These are phyloP conservation scores for Macroventuria anomochaeta DNA, from an alignment of 2,329 filamentous ascomycete genomes.

Conservation along the genomic window DNA sequence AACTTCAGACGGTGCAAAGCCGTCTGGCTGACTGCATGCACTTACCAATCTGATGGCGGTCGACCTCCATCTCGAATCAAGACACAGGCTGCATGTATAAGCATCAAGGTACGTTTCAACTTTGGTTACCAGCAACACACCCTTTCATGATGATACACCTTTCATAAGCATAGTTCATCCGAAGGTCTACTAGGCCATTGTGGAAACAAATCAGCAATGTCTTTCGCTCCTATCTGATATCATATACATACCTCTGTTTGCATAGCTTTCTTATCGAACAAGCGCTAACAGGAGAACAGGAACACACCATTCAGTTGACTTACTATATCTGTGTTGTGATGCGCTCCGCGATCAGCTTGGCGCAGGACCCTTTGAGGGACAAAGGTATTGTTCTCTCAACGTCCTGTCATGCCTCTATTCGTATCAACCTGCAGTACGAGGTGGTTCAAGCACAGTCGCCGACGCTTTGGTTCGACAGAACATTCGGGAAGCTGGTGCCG, in stretches of 20 bases:
- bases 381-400: conserved; percentile 20
- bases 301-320: no score
- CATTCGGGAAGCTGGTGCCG: conserved; percentile 6
- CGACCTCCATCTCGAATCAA: background rate
- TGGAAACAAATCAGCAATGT: conserved; percentile 51
- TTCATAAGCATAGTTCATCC: conserved; percentile 54
- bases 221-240: conserved; percentile 54
- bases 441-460: conserved; percentile 19
- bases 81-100: background rate
- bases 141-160: conserved; percentile 48
- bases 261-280: conserved; percentile 2
- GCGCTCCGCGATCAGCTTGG: conserved; percentile 5
- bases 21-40: background rate
- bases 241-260: background rate
- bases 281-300: conserved; percentile 9
- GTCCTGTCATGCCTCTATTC: conserved; percentile 3
- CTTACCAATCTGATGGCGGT: background rate
- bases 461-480: conserved; percentile 24
- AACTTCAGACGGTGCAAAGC: background rate
- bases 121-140: conserved; percentile 7
- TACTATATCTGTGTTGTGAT: no score
- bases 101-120: conserved; percentile 33
- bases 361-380: background rate
- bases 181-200: conserved; percentile 47
- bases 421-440: conserved; percentile 11